These are phyloP conservation scores for Pseudogymnoascus sp. DNA, from an alignment of 2,329 filamentous ascomycete species.

Conservation along the genomic window DNA sequence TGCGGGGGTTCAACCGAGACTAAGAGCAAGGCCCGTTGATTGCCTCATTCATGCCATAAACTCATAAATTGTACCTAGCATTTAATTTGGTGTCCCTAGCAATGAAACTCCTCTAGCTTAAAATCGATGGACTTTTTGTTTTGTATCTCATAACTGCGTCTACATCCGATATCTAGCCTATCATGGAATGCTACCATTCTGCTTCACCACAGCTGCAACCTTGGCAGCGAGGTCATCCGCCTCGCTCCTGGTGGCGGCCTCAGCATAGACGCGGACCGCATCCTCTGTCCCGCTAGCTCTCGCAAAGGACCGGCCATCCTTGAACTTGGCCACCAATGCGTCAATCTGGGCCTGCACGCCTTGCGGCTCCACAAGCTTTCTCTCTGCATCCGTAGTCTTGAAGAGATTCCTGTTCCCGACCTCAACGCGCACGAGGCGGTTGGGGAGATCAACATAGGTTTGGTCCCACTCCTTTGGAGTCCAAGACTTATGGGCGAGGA, in stretches of 20 bases:
- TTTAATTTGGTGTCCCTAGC: conserved; percentile 1
- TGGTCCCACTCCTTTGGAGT: conserved; percentile 81
- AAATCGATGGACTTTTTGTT: conserved; percentile 3
- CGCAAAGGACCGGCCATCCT: conserved; percentile 81
- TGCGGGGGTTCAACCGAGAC: background rate
- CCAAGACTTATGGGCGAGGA: conserved; percentile 93
- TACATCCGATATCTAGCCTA: background rate
- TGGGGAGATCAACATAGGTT: conserved; percentile 90
- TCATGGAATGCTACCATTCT: conserved; percentile 16
- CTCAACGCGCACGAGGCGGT: conserved; percentile 87
- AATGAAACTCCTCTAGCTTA: background rate
- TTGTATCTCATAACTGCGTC: conserved; percentile 2
- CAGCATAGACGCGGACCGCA: conserved; percentile 89
- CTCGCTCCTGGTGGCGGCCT: conserved; percentile 81
- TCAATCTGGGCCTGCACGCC: conserved; percentile 84
- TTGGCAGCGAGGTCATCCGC: conserved; percentile 84
- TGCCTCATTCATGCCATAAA: background rate
- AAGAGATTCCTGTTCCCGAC: conserved; percentile 84
- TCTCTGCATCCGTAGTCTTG: conserved; percentile 85
- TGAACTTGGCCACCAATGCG: conserved; percentile 79
- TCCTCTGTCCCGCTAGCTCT: conserved; percentile 93
- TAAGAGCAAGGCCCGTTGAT: background rate
- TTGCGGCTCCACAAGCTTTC: conserved; percentile 69
- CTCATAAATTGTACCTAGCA: background rate
- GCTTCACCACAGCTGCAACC: conserved; percentile 42